phyloP scores from a whole-genome alignment of 1,284 basidiomycete genomes.

The Mycena sp. region DNA sequence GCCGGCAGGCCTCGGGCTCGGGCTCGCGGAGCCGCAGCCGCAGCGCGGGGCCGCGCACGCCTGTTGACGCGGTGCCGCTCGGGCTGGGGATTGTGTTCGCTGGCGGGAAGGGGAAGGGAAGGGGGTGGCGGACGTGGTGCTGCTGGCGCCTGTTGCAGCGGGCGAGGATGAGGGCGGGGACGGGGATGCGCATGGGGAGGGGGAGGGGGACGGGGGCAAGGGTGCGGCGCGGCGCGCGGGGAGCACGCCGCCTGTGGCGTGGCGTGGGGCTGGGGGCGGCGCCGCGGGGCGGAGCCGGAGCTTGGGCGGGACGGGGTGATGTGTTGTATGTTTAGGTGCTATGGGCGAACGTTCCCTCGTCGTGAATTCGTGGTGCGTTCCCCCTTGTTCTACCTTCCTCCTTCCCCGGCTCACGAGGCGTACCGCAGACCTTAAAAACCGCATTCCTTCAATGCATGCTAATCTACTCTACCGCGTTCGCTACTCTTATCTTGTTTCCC shows the following conservation, averaged over 20 bases:
- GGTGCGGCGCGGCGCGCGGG: constrained; percentile 7
- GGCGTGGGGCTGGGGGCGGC: constrained; percentile 14
- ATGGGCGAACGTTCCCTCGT: too few species aligned
- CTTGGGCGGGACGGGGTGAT: constrained; percentile 14
- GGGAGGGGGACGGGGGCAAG: background rate
- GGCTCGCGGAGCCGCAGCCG: constrained; percentile 7
- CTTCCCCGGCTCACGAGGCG: too few species aligned
- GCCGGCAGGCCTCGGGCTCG: constrained; percentile 6
- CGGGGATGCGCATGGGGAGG: too few species aligned
- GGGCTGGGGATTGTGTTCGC: background rate
- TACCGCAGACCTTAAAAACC: too few species aligned
- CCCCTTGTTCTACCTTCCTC: too few species aligned
- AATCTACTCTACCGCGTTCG: too few species aligned
- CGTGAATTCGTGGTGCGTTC: too few species aligned
- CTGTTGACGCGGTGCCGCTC: constrained; percentile 2
- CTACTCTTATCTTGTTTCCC: too few species aligned
- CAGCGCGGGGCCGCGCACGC: constrained; percentile 16
- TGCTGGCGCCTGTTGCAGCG: constrained; percentile 6
- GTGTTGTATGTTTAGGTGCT: too few species aligned
- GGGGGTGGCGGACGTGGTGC: background rate
- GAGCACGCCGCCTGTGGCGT: constrained; percentile 25
- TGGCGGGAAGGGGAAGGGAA: background rate
- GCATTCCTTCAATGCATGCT: too few species aligned
- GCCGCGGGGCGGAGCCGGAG: constrained; percentile 19
- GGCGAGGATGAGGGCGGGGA: too few species aligned